Evolutionary conservation across 1,284 basidiomycete genomes (phyloP), one percentile per base, ranked within the genome.

Genomic region (Ceratobasidium sp.): DNA sequence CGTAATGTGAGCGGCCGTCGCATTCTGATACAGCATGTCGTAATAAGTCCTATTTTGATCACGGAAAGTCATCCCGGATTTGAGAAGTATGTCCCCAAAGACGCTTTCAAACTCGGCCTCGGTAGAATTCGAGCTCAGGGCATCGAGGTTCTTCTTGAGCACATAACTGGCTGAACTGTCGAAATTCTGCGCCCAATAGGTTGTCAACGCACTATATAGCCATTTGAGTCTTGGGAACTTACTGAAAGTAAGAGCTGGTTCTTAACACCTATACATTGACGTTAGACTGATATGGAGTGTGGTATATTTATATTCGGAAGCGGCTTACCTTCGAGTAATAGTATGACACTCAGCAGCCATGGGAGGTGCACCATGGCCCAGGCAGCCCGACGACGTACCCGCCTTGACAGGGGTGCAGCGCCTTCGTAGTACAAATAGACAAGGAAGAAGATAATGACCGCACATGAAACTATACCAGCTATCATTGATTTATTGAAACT

Each of bases 191-290:
- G 15, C 28, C 33, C 10, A 0, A 67, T 28, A 6, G 33, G 23
- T 28, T 28, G 15, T 50, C 2, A 44, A 33, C 10, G 0, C 2
- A 3, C 12, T 2, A 6, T 15, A 2, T 7, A 38, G 1, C 28
- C 23, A n/a, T 2, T 26, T 44, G 6, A 26, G 33, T 2, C 33
- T 3, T 10, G 23, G 9, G n/a, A 5, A 46, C 74, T 12, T 59
- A 76, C 74, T n/a, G 65, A 57, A 46, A 76, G 74, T 42, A 76
- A 42, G 3, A 76, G 74, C 64, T 76, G 74, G 20, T 76, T 76
- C 52, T 76, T 76, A 38, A 76, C 74, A 15, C 74, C 73, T 75
- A 28, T 0, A 12, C 38, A 75, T 23, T 2, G n/a, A 42, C 54
- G 10, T 3, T 10, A 59, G 9, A 15, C 7, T 23, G 33, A 33